Evolutionary conservation across 1,284 basidiomycete species (phyloP), one percentile per base, ranked within the genome.

Genomic region (Cryptococcus sp.): DNA sequence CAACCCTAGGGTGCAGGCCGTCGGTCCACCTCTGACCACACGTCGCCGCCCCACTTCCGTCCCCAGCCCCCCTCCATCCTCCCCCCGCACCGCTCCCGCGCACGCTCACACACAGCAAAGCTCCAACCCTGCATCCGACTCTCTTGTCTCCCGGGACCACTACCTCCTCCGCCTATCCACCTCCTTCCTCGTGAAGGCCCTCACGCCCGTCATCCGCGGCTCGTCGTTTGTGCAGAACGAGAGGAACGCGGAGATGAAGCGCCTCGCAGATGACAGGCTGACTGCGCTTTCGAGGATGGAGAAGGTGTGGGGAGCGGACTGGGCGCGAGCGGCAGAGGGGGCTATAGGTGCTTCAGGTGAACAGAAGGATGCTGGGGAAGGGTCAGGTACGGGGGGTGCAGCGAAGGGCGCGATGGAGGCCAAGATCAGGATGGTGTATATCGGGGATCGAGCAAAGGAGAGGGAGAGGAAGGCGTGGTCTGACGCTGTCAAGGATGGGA

Each of bases 401-500:
- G 78, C 51, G 69, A 82, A 80, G 60, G 77, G 79, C 35, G 20
- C 46, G 6, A 47, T 55, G 35, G 51, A 82, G 77, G 47, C 78
- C 61, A 56, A 67, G 72, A 63, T 77, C 63, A 56, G 78, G 70
- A 37, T 75, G 66, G 56, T 80, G 77, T 46, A 68, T 80, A 55
- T 84, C 78, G 70, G 78, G 69, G 56, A 80, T 77, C 47, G 70
- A 8, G 84, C 85, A 35, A 88, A 88, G 72, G 87, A 89, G 63
- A 80, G 85, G 63, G 89, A 92, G 75, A 67, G 78, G 60, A 82
- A 80, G 56, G 73, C 84, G 37, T 91, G 92, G 68, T 81, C 81
- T 46, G 87, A 89, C 56, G 85, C 87, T 1, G 71, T 92, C 59
- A 79, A 84, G 64, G 91, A 94, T 78, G 91, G 91, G 1, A 87